Base-by-base conservation (phyloP, 1,284 basidiomycete genomes). In the Naganishia liquefaciens region DNA sequence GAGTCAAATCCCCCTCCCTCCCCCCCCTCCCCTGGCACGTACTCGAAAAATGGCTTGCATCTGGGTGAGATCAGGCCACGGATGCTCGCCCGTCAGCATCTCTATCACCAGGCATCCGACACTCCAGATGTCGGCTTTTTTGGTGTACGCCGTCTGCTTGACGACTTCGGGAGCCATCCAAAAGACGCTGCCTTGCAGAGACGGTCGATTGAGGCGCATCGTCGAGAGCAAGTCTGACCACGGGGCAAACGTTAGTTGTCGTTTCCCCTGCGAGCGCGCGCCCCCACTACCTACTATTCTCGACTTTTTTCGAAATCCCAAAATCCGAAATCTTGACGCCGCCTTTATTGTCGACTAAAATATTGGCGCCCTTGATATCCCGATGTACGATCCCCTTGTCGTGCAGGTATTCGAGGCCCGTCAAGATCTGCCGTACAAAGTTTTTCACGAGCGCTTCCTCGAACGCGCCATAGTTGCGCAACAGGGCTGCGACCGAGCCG, bases 161-260 rank as follows among this genome's bases (percentile, higher is more conserved):
- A 99, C 95, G 17, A 97, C 93, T 76, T 99, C 96, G 0, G 93
- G 93, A 0, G 93, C 93, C 93, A 96, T 97, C 93, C 95, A 98
- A 80, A 96, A 98, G 19, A 97, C 94, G 0, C 93, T 95, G 0
- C 95, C 95, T 78, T 98, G 95, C 21, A 98, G 80, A 1, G 93
- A 97, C 0, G 92, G 91, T 4, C 94, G 84, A 75, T 96, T 89
- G 33, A 87, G 84, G 33, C 89, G 87, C 68, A 88, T 86, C 3
- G 86, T 86, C n/a, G 86, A 84, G 64, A 91, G 79, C 11, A 93
- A 82, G 77, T 88, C 91, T 93, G 68, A n/a, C 15, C 19, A n/a
- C 15, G 15, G 30, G 37, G 19, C 10, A 23, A 3, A 33, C 23
- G 37, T 42, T 21, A 44, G 33, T 25, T 33, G 30, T n/a, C 40